These are phyloP conservation scores for Termitomyces sp. DNA, from an alignment of 768 basidiomycete genomes.

Conservation along the genomic window DNA sequence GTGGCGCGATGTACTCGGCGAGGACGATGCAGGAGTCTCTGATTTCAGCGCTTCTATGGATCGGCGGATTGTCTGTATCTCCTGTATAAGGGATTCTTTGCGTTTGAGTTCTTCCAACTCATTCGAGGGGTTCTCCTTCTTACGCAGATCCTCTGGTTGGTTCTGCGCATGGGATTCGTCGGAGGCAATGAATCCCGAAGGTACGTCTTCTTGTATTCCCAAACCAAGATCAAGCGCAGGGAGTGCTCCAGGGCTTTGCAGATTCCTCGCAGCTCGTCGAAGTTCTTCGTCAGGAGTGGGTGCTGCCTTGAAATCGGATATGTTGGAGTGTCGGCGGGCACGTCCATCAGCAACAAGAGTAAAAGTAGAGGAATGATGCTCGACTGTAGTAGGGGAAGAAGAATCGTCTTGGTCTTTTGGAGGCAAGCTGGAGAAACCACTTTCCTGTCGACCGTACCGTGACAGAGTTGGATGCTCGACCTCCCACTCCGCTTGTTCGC, in stretches of 20 bases:
- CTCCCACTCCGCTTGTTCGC: conserved; percentile 85
- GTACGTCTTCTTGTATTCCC: conserved; percentile 74
- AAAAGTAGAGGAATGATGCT: conserved; percentile 47
- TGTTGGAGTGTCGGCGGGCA: conserved; percentile 56
- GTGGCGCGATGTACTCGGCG: conserved; percentile 56
- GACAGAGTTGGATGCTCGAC: conserved; percentile 67
- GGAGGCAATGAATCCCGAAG: conserved; percentile 61
- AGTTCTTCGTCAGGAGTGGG: conserved; percentile 60
- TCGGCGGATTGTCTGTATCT: conserved; percentile 76
- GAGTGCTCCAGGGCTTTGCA: conserved; percentile 53
- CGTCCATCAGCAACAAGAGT: conserved; percentile 50
- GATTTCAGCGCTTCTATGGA: conserved; percentile 75
- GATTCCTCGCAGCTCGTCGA: conserved; percentile 42
- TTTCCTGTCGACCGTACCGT: conserved; percentile 61
- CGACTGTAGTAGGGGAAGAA: conserved; percentile 41
- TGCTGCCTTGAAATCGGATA: conserved; percentile 72
- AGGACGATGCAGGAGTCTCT: conserved; percentile 66
- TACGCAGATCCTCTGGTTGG: conserved; percentile 19
- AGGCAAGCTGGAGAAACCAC: conserved; percentile 58
- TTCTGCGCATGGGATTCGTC: conserved; percentile 20
- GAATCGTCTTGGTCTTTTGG: conserved; percentile 58
- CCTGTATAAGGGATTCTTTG: conserved; percentile 68
- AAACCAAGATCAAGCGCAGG: conserved; percentile 73
- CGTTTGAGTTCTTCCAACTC: conserved; percentile 58
- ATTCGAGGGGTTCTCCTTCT: conserved; percentile 32